Evolutionary conservation across 805 yeast genomes (phyloP).

Genomic region (Torulaspora franciscae): DNA sequence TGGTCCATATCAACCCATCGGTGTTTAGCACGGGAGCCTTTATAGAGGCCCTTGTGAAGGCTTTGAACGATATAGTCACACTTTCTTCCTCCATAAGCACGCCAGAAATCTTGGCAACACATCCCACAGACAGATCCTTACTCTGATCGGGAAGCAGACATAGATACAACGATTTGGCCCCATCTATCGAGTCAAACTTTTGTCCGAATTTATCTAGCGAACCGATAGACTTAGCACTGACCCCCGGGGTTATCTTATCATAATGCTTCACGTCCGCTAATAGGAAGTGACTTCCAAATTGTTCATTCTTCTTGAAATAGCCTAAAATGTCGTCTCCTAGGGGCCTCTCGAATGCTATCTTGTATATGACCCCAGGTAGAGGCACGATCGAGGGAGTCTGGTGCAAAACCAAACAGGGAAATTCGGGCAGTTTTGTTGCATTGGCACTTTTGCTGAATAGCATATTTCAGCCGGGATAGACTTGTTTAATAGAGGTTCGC

Average conservation of each 20-base stretch:
- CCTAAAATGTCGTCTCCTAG: conserved; percentile 46
- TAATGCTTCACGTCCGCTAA: conserved; percentile 9
- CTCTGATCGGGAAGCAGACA: conserved; percentile 22
- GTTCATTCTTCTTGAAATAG: conserved; percentile 33
- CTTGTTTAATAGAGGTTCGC: too few species aligned
- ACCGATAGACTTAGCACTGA: conserved; percentile 17
- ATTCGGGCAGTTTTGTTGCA: neutral
- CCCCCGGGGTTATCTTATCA: conserved; percentile 62
- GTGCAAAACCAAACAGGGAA: conserved; percentile 18
- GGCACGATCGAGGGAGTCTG: conserved; percentile 39
- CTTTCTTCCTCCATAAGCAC: conserved; percentile 12
- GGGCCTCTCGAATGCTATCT: conserved; percentile 46
- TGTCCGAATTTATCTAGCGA: conserved; percentile 24
- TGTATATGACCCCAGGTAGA: conserved; percentile 59
- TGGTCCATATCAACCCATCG: conserved; percentile 16
- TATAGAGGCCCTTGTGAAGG: conserved; percentile 18
- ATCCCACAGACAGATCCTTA: conserved; percentile 15
- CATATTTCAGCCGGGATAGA: neutral
- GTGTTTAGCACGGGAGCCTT: conserved; percentile 18
- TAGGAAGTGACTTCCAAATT: conserved; percentile 22
- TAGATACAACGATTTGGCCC: conserved; percentile 35
- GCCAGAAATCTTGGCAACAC: conserved; percentile 17
- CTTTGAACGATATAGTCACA: conserved; percentile 19
- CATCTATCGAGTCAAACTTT: conserved; percentile 27
- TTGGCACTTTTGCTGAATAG: conserved; percentile 2